These are phyloP conservation scores for Collybiopsis luxurians DNA, from an alignment of 768 basidiomycete genomes.

Conservation along the genomic window DNA sequence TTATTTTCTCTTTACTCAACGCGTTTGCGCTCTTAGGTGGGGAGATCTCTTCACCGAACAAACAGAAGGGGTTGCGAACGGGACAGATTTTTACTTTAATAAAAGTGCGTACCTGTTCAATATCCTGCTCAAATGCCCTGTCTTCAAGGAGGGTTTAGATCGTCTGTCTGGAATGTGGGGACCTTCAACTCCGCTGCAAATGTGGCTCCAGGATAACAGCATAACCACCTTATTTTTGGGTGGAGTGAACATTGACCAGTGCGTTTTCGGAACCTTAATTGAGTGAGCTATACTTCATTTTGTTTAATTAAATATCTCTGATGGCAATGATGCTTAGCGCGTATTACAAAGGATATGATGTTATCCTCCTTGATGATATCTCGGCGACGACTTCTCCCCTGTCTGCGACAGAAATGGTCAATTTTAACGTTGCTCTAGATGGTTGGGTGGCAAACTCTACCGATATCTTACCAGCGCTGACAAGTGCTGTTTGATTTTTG, in stretches of 20 bases:
- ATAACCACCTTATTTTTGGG: conserved; percentile 32
- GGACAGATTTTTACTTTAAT: conserved; percentile 32
- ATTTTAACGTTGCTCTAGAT: conserved; percentile 25
- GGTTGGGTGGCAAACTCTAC: conserved; percentile 29
- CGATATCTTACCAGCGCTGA: conserved; percentile 19
- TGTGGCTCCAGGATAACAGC: conserved; percentile 28
- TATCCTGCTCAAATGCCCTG: no score
- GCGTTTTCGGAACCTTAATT: conserved; percentile 30
- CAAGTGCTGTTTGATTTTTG: background rate
- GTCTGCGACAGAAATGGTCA: conserved; percentile 28
- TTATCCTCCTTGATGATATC: conserved; percentile 29
- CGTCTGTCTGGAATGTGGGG: conserved; percentile 33
- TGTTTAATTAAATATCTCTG: background rate
- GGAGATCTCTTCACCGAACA: conserved; percentile 25
- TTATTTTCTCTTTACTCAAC: background rate
- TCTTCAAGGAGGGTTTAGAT: no score
- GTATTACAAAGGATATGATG: conserved; percentile 33
- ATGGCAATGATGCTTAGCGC: conserved; percentile 14
- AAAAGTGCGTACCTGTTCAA: conserved; percentile 22
- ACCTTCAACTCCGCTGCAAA: conserved; percentile 30
- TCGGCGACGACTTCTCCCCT: conserved; percentile 30
- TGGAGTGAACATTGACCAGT: conserved; percentile 33
- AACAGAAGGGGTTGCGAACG: conserved; percentile 26
- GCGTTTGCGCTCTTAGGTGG: no score
- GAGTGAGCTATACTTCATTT: conserved; percentile 17